Evolutionary conservation across 768 basidiomycete genomes (phyloP).

Genomic region (Dentipellis fragilis): DNA sequence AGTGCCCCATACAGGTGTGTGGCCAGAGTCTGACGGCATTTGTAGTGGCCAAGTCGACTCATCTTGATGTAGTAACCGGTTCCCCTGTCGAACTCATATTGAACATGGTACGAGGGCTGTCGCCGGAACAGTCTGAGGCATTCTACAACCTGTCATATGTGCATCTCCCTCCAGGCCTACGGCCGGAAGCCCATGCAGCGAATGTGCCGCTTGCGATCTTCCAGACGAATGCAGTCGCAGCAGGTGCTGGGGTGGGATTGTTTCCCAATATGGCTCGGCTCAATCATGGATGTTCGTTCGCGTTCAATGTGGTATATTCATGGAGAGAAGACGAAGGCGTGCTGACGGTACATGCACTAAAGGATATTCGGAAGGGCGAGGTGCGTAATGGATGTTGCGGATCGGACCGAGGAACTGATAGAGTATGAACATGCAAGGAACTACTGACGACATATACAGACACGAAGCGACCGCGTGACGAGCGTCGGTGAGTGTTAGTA

Average conservation of each 20-base stretch:
- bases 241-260: conserved; percentile 44
- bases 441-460: conserved; percentile 52
- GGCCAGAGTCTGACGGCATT: background rate
- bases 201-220: conserved; percentile 54
- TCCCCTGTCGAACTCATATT: conserved; percentile 38
- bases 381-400: conserved; percentile 20
- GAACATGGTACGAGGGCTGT: conserved; percentile 24
- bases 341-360: conserved; percentile 50
- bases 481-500: conserved; percentile 31
- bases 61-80: conserved; percentile 24
- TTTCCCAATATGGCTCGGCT: conserved; percentile 59
- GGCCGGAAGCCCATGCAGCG: conserved; percentile 25
- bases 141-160: conserved; percentile 52
- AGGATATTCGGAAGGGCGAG: conserved; percentile 40
- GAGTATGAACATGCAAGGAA: conserved; percentile 30
- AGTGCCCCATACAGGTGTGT: conserved; percentile 39
- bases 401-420: conserved; percentile 1
- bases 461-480: conserved; percentile 40
- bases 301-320: conserved; percentile 57
- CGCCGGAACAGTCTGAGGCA: conserved; percentile 24
- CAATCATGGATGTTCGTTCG: conserved; percentile 60
- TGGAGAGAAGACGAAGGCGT: conserved; percentile 41
- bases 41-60: background rate
- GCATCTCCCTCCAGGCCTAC: conserved; percentile 32
- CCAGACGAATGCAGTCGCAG: conserved; percentile 54